phyloP scores from a whole-genome alignment of 2,329 filamentous ascomycete species.

The Hypoxylon sp. region DNA sequence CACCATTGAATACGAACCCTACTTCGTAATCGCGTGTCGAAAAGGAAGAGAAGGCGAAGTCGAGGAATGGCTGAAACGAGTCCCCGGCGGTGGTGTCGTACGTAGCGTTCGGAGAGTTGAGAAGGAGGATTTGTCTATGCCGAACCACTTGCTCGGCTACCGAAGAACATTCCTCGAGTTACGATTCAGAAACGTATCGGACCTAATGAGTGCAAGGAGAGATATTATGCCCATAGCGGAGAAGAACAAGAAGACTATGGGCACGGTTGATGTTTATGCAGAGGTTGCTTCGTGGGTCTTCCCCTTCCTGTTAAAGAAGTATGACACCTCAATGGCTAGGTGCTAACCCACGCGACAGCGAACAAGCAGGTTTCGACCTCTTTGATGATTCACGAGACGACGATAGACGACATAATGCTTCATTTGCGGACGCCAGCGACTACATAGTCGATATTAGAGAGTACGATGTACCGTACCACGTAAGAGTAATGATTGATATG shows the following conservation, averaged over 20 bases:
- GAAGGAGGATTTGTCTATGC: slow-evolving; percentile 95
- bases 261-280: slow-evolving; percentile 97
- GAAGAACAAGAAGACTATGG: slow-evolving; percentile 96
- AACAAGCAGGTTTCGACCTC: slow-evolving; percentile 78
- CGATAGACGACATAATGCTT: slow-evolving; percentile 81
- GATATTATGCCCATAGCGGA: slow-evolving; percentile 92
- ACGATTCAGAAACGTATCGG: slow-evolving; percentile 87
- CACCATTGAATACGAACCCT: slow-evolving; percentile 95
- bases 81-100: slow-evolving; percentile 83
- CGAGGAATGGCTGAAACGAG: slow-evolving; percentile 91
- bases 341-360: slow-evolving; percentile 48
- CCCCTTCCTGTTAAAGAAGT: not conserved
- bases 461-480: slow-evolving; percentile 99
- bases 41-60: slow-evolving; percentile 91
- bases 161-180: slow-evolving; percentile 89
- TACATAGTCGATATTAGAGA: slow-evolving; percentile 98
- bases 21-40: slow-evolving; percentile 93
- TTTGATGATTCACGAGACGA: slow-evolving; percentile 90
- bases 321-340: not conserved
- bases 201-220: slow-evolving; percentile 86
- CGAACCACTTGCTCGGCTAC: slow-evolving; percentile 95
- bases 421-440: slow-evolving; percentile 90
- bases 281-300: slow-evolving; percentile 86
- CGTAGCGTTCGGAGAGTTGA: slow-evolving; percentile 83
- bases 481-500: slow-evolving; percentile 97